phyloP scores from a whole-genome alignment of 805 yeast species.

The Metschnikowia sp. region DNA sequence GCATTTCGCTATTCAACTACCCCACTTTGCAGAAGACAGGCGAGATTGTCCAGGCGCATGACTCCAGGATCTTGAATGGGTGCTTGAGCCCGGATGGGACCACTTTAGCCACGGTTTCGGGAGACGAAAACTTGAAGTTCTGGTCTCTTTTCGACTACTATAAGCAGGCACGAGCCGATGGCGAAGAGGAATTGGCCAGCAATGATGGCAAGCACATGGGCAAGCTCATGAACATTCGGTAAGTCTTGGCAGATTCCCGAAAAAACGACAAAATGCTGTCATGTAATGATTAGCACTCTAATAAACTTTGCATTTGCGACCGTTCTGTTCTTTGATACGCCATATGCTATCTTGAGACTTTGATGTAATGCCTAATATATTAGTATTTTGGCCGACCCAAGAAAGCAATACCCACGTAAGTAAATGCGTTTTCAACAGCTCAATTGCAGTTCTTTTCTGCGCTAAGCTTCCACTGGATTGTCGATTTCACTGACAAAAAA shows the following conservation, averaged over 20 bases:
- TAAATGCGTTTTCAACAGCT: too few relatives aligned
- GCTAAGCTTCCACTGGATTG: too few relatives aligned
- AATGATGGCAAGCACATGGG: constrained; percentile 22
- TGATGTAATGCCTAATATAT: too few relatives aligned
- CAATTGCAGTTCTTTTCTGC: too few relatives aligned
- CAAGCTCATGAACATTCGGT: constrained; percentile 25
- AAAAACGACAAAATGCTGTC: too few relatives aligned
- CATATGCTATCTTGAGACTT: too few relatives aligned
- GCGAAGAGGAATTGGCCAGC: constrained; percentile 17
- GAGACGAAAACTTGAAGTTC: constrained; percentile 93
- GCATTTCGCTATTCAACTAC: constrained; percentile 77
- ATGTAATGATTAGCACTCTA: too few relatives aligned
- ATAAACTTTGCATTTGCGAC: too few relatives aligned
- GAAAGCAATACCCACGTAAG: too few relatives aligned
- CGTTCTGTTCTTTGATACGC: too few relatives aligned
- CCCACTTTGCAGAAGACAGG: constrained; percentile 86
- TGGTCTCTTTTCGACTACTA: constrained; percentile 79
- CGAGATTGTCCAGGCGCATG: constrained; percentile 83
- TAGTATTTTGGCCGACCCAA: too few relatives aligned
- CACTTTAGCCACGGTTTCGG: constrained; percentile 90
- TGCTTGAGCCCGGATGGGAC: constrained; percentile 87
- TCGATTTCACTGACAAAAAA: too few relatives aligned
- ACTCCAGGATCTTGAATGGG: constrained; percentile 78
- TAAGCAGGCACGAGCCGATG: constrained; percentile 23
- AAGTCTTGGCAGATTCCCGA: neutral